A percentile compares a stretch with the other conserved stretches of the same genome.
These are phyloP conservation scores for Neospermospora avenae DNA, from an alignment of 2,329 filamentous ascomycete species.

Conservation along the genomic window DNA sequence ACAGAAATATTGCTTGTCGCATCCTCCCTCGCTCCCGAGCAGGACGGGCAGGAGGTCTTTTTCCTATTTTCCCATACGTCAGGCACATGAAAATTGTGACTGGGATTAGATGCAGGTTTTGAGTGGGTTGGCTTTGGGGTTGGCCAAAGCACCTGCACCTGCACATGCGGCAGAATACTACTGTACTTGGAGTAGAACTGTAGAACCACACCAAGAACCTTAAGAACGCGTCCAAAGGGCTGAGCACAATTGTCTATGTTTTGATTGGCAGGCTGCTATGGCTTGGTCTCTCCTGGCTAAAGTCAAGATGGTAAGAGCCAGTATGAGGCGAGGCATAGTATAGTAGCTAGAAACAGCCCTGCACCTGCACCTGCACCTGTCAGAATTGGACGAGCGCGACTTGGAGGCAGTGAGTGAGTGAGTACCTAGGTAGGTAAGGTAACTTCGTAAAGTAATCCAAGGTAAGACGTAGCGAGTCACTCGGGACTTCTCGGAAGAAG, in stretches of 20 bases:
- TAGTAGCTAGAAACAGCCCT: no score
- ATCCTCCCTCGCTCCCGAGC: not conserved
- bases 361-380: constrained; percentile 3
- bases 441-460: no score
- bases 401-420: no score
- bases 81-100: constrained; percentile 14
- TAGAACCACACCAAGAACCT: not conserved
- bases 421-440: no score
- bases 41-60: not conserved
- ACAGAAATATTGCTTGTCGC: not conserved
- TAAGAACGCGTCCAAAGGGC: not conserved
- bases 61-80: constrained; percentile 20
- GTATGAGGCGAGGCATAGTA: no score
- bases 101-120: constrained; percentile 15
- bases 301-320: not conserved
- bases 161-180: constrained; percentile 15
- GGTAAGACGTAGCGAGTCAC: not conserved
- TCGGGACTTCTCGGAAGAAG: constrained; percentile 4
- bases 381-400: not conserved
- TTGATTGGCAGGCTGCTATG: not conserved
- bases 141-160: constrained; percentile 7
- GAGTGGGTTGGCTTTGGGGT: not conserved
- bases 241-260: not conserved
- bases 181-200: no score
- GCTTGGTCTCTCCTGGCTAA: not conserved